Base-by-base conservation (phyloP, 768 basidiomycete species). In the Heimioporus sp. region DNA sequence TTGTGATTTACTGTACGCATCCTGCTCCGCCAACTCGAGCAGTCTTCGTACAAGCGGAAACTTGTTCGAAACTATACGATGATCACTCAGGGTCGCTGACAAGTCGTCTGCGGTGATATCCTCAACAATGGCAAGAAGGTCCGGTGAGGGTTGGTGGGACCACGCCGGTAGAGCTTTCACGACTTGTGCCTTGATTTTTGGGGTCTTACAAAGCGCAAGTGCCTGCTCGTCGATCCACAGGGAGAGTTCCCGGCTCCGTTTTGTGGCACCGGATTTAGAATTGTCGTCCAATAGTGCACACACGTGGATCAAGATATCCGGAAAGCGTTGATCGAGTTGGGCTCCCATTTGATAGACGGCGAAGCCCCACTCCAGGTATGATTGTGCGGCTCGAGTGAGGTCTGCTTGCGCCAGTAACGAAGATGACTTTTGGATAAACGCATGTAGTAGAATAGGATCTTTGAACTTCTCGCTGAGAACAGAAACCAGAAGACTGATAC, bases 321-420 rank as follows among this genome's bases (percentile, higher is more conserved):
- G 75, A 44, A 93, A 73, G 10, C 76, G 73, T 35, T 76, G 65
- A 58, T 87, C 81, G 32, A 69, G 72, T 43, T 72, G 61, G 9
- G 64, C 68, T 8, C 63, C 56, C 47, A 57, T 66, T 38, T 72
- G 70, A 63, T 85, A 87, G 35, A 73, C 62, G 13, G 70, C 69
- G 56, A 94, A 83, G 4, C 80, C 80, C 90, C 92, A 94, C 43
- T 85, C 82, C 11, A 94, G 72, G 37, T 94, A 79, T 3, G 87
- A 90, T 57, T 92, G 87, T 0, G 86, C 85, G 3, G 80, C 76
- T 49, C 76, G 75, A 5, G 78, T 78, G 16, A 96, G 73, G 61
- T 93, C 90, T 11, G 71, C 68, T 60, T 93, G 85, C 0, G 75
- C 69, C 48, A 96, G 71, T 21, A 95, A 70, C 3, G 82, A 77